A percentile compares a stretch with the other conserved stretches of the same genome.
Evolutionary conservation across 306 rosid genomes (phyloP).

Genomic region (Urtica urens): DNA sequence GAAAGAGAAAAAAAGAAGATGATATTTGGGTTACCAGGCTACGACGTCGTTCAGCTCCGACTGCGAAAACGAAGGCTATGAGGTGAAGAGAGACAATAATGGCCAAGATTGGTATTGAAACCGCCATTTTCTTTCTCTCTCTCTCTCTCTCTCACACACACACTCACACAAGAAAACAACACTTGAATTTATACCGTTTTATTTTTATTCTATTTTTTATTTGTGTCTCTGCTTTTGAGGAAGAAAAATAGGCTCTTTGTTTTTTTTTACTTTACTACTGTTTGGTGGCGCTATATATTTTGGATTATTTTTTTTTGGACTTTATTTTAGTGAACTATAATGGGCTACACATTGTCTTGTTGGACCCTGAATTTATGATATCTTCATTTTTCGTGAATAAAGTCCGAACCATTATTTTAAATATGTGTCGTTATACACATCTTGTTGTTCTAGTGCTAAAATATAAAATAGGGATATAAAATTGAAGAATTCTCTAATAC

Average conservation of each 20-base stretch:
- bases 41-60: conserved; percentile 92
- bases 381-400: no score
- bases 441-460: no score
- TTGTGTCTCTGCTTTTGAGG: conserved; percentile 9
- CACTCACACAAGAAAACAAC: neutral
- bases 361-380: no score
- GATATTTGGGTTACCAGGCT: conserved; percentile 29
- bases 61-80: conserved; percentile 74
- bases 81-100: conserved; percentile 56
- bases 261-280: neutral
- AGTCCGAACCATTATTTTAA: no score
- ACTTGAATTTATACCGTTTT: no score
- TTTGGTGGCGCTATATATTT: neutral
- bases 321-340: no score
- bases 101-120: conserved; percentile 45
- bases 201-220: no score
- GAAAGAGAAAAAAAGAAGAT: neutral
- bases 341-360: no score
- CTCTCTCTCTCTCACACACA: neutral
- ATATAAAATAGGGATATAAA: no score
- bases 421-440: no score
- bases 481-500: no score
- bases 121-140: conserved; percentile 37
- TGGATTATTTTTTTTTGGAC: no score
- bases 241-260: neutral